phyloP scores from a whole-genome alignment of 345 rosid species.

The Populus alba region DNA sequence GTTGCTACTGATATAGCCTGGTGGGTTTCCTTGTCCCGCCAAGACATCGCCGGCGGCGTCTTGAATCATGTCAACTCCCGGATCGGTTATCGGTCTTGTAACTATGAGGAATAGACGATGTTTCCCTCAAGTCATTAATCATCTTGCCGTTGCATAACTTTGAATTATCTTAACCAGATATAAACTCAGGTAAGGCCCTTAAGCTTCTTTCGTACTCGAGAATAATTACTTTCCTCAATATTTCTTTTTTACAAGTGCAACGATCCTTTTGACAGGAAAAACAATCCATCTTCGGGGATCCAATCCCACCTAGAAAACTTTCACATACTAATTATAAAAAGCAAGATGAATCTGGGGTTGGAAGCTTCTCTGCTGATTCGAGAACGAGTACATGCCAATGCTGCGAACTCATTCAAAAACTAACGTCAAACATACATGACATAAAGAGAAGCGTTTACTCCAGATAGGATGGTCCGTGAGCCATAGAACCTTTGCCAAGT shows the following conservation, averaged over 20 bases:
- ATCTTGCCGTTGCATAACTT: too few relatives aligned
- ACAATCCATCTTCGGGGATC: constrained; percentile 20
- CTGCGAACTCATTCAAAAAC: constrained; percentile 19
- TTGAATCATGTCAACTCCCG: too few relatives aligned
- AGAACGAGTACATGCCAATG: constrained; percentile 7
- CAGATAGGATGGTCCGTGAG: background rate
- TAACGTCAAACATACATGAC: constrained; percentile 16
- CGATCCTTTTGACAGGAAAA: constrained; percentile 21
- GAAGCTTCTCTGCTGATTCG: background rate
- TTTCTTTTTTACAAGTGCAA: constrained; percentile 15
- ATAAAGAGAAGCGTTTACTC: constrained; percentile 13
- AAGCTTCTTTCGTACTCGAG: background rate
- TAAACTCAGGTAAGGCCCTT: background rate
- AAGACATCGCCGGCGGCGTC: too few relatives aligned
- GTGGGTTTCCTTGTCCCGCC: too few relatives aligned
- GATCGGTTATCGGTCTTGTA: too few relatives aligned
- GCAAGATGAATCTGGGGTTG: constrained; percentile 5
- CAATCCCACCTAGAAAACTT: constrained; percentile 13
- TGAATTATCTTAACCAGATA: too few relatives aligned
- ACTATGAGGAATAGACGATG: too few relatives aligned
- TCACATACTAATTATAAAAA: constrained; percentile 10
- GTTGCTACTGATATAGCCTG: too few relatives aligned
- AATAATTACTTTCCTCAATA: constrained; percentile 17
- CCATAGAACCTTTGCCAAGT: background rate
- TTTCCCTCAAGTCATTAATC: too few relatives aligned